These are phyloP conservation scores for Fusarium sp. DNA, from an alignment of 2,329 filamentous ascomycete genomes.

Conservation along the genomic window DNA sequence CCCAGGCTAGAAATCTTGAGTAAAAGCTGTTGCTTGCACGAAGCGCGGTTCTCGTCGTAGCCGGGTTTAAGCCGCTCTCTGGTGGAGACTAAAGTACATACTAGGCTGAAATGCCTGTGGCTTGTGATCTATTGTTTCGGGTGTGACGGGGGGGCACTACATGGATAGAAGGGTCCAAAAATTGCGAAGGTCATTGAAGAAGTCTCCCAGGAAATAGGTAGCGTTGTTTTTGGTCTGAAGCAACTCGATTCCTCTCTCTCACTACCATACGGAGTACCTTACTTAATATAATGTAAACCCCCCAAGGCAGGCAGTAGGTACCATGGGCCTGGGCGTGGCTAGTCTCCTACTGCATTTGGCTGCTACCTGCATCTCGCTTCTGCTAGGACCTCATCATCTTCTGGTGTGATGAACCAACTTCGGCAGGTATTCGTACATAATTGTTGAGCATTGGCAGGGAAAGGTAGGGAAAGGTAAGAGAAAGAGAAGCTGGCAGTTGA, in stretches of 20 bases:
- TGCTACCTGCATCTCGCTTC: neutral
- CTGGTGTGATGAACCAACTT: neutral
- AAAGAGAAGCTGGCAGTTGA: neutral
- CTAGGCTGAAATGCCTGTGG: conserved; percentile 12
- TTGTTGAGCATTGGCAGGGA: neutral
- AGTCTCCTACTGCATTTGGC: neutral
- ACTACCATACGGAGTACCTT: neutral
- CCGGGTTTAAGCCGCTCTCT: conserved; percentile 26
- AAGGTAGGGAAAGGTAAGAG: neutral
- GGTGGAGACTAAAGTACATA: neutral
- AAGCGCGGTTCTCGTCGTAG: conserved; percentile 22
- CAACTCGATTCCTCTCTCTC: neutral
- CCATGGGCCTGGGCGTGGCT: neutral
- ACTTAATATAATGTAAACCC: neutral
- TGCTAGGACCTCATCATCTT: neutral
- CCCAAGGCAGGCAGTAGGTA: neutral
- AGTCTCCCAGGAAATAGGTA: neutral
- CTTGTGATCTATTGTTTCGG: conserved; percentile 36
- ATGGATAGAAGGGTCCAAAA: conserved; percentile 9
- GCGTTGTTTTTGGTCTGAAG: neutral
- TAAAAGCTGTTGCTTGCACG: conserved; percentile 25
- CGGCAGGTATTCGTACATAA: neutral
- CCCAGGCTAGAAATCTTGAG: neutral
- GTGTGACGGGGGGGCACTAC: conserved; percentile 22
- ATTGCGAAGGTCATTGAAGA: neutral